Evolutionary conservation across 1,284 basidiomycete genomes (phyloP), one percentile per base, ranked within the genome.

Genomic region (Moesziomyces antarcticus): DNA sequence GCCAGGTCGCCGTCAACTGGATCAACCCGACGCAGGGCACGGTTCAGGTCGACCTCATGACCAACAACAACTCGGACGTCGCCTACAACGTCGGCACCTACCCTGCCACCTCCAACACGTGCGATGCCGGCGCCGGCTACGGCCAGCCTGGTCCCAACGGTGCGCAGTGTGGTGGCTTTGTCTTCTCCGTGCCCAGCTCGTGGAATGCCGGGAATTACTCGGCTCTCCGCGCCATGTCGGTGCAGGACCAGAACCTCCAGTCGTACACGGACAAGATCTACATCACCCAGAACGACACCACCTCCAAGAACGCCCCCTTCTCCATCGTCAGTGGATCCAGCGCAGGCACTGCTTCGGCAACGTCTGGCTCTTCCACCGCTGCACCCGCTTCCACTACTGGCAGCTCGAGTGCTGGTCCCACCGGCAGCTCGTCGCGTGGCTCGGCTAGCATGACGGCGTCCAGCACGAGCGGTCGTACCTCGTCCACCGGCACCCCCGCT

Each of bases 251-350:
- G 22, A 24, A 46, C 20, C 37, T 79, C n/a, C 55, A 69, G 44
- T 76, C 73, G n/a, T 79, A 57, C 58, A 79, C 77, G 20, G 77
- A 79, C 56, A 75, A 72, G 53, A 69, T 79, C 25, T 58, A 65
- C 41, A 77, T 79, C 46, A 62, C 53, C 14, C 44, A 71, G 33
- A 77, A 77, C 65, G 50, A 43, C 46, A 59, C 49, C 44, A 70
- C 62, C 8, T 47, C 56, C 42, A 59, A 50, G 49, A 37, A 62
- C 22, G 69, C 46, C 0, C 22, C 50, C 3, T 55, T 73, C 21
- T 56, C 61, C 14, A 59, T 70, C 27, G 58, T 75, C 33, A 67
- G 65, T 30, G 62, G 65, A 0, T 56, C 52, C 20, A 68, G 55
- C 5, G 44, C 48, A 5, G 52, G 40, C 20, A 33, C 30, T 7